Percentiles rank a stretch among this genome's conserved stretches.
Conservation (phyloP, 768 basidiomycete genomes). For the Hortiboletus campestris region DNA sequence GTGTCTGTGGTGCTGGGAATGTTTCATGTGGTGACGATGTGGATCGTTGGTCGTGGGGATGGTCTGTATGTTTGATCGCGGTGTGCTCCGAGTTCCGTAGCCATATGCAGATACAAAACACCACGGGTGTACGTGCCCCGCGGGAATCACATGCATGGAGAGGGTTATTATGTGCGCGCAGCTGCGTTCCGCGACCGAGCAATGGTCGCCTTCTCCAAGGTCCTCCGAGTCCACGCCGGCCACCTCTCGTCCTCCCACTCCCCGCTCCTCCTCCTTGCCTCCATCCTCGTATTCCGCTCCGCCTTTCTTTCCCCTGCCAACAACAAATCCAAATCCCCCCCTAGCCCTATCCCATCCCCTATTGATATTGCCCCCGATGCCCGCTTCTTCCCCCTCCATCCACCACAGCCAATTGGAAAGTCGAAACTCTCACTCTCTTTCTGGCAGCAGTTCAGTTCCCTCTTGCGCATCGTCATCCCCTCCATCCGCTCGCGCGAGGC, state of each 20-base stretch:
- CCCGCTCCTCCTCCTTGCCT: slow-evolving; percentile 45
- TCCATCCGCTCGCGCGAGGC: slow-evolving; percentile 66
- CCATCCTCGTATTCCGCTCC: slow-evolving; percentile 52
- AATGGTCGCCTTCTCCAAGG: slow-evolving; percentile 21
- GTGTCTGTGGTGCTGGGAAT: slow-evolving; percentile 38
- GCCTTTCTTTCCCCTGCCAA: slow-evolving; percentile 28
- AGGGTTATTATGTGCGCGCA: background rate
- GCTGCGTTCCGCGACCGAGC: background rate
- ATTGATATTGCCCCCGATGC: slow-evolving; percentile 53
- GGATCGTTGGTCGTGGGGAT: slow-evolving; percentile 1
- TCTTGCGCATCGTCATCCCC: slow-evolving; percentile 70
- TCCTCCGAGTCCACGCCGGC: background rate
- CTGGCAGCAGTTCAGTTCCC: slow-evolving; percentile 67
- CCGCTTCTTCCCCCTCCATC: slow-evolving; percentile 59
- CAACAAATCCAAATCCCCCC: slow-evolving; percentile 49
- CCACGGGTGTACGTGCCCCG: too few species aligned
- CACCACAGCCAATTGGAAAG: slow-evolving; percentile 26
- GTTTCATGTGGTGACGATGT: slow-evolving; percentile 38
- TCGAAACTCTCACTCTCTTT: slow-evolving; percentile 67
- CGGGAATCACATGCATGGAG: slow-evolving; percentile 17
- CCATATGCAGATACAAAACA: too few species aligned
- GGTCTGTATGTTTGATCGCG: background rate
- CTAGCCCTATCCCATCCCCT: too few species aligned
- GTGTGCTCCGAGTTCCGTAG: too few species aligned
- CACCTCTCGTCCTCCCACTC: slow-evolving; percentile 33